Conservation (phyloP, 192 early-diverging fungal genomes). For the Coemansia pectinata region DNA sequence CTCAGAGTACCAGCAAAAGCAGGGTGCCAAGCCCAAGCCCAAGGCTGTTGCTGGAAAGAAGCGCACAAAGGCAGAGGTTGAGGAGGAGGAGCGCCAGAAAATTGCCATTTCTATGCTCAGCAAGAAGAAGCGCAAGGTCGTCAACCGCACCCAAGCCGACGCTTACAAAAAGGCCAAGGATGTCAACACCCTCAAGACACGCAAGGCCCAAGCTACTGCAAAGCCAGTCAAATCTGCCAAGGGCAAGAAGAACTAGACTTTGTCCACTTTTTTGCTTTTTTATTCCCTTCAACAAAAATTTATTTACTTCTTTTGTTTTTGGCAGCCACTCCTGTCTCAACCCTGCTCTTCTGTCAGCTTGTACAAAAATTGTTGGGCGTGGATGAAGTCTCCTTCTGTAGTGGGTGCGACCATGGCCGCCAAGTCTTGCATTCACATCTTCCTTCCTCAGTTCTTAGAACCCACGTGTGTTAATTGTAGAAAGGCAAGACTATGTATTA, state of each 20-base stretch:
- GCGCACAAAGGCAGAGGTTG: slow-evolving; percentile 37
- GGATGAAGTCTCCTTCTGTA: background rate
- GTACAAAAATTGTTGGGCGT: background rate
- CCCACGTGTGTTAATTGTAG: background rate
- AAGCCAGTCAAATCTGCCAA: slow-evolving; percentile 11
- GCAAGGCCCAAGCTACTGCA: slow-evolving; percentile 31
- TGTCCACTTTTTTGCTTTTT: background rate
- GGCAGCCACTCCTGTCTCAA: background rate
- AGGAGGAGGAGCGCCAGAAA: slow-evolving; percentile 52
- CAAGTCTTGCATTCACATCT: background rate
- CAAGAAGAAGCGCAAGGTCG: slow-evolving; percentile 56
- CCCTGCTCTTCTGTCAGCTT: background rate
- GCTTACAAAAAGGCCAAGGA: slow-evolving; percentile 44
- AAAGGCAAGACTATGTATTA: background rate
- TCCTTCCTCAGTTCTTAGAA: background rate
- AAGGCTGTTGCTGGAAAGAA: slow-evolving; percentile 9
- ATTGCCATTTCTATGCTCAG: slow-evolving; percentile 58
- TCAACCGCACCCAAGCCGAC: slow-evolving; percentile 43
- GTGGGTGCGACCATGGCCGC: background rate
- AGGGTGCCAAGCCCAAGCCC: background rate
- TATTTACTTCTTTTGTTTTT: background rate
- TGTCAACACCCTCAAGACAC: slow-evolving; percentile 31
- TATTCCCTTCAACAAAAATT: background rate
- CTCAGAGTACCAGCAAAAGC: slow-evolving; percentile 48
- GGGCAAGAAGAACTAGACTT: slow-evolving; percentile 11